These are phyloP conservation scores for Eutrema yunnanense DNA, from an alignment of 345 rosid genomes.

Conservation along the genomic window DNA sequence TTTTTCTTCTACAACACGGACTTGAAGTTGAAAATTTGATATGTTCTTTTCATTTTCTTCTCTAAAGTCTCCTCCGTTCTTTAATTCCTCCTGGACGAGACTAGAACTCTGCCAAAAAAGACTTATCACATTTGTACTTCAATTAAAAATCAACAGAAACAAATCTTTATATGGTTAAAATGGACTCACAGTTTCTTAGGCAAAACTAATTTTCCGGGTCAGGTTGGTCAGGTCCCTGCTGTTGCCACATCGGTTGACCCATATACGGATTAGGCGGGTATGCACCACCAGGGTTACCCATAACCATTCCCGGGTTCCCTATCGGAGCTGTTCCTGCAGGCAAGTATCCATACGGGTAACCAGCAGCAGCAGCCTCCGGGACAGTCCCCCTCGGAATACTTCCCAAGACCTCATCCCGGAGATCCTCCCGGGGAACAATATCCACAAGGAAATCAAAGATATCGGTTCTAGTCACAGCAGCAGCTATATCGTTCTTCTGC, in stretches of 20 bases:
- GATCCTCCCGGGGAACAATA: constrained; percentile 92
- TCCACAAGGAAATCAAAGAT: constrained; percentile 91
- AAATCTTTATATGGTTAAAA: not conserved
- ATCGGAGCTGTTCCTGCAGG: constrained; percentile 58
- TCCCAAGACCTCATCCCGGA: constrained; percentile 69
- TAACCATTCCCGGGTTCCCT: constrained; percentile 72
- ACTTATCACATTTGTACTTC: not conserved
- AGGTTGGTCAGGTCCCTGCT: constrained; percentile 67
- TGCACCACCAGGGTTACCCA: constrained; percentile 77
- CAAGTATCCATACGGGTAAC: constrained; percentile 66
- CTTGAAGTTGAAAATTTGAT: not conserved
- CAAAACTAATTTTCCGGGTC: constrained; percentile 39
- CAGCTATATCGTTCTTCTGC: constrained; percentile 94
- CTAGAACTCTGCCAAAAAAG: constrained; percentile 12
- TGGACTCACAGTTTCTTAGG: constrained; percentile 18
- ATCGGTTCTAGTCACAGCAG: constrained; percentile 92
- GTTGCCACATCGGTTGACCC: constrained; percentile 74
- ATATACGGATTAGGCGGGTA: constrained; percentile 65
- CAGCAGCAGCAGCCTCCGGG: constrained; percentile 53
- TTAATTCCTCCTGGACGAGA: not conserved
- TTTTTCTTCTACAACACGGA: constrained; percentile 19
- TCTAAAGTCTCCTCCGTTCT: constrained; percentile 21
- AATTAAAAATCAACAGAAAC: not conserved
- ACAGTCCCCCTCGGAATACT: constrained; percentile 24
- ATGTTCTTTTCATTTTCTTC: constrained; percentile 18